phyloP scores from a whole-genome alignment of 495 filamentous ascomycete species.

The Trichoderma asperelloides region DNA sequence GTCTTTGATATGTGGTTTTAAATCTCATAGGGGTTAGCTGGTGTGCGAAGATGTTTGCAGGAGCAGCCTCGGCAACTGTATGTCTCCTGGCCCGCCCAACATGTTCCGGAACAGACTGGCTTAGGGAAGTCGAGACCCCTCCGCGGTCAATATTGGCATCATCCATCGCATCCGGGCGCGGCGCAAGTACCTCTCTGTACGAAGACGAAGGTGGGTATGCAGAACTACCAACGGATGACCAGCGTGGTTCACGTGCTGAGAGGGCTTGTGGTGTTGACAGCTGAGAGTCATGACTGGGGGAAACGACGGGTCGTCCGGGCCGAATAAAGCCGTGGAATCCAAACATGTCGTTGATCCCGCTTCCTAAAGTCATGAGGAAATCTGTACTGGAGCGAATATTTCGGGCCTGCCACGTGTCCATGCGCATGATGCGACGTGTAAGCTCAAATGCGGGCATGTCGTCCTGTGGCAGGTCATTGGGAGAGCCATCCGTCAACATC shows the following conservation, averaged over 20 bases:
- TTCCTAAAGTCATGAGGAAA: constrained; percentile 7
- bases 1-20: constrained; percentile 64
- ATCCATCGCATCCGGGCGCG: background rate
- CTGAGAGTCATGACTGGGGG: background rate
- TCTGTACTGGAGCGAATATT: constrained; percentile 34
- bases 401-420: constrained; percentile 32
- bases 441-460: constrained; percentile 20
- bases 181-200: constrained; percentile 15
- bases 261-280: background rate
- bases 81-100: constrained; percentile 28
- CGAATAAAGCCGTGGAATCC: constrained; percentile 8
- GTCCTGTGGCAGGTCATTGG: constrained; percentile 13
- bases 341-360: background rate
- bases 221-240: background rate
- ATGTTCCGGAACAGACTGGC: constrained; percentile 4
- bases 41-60: constrained; percentile 22
- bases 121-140: background rate
- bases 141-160: background rate
- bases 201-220: background rate
- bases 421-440: constrained; percentile 24
- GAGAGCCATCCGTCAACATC: constrained; percentile 32
- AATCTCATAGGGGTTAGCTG: constrained; percentile 41
- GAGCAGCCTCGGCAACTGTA: constrained; percentile 38
- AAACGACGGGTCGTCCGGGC: background rate
- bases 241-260: background rate